A percentile compares a stretch with the other conserved stretches of the same genome.
Conservation (phyloP, 306 rosid genomes). For the Lotus japonicus region DNA sequence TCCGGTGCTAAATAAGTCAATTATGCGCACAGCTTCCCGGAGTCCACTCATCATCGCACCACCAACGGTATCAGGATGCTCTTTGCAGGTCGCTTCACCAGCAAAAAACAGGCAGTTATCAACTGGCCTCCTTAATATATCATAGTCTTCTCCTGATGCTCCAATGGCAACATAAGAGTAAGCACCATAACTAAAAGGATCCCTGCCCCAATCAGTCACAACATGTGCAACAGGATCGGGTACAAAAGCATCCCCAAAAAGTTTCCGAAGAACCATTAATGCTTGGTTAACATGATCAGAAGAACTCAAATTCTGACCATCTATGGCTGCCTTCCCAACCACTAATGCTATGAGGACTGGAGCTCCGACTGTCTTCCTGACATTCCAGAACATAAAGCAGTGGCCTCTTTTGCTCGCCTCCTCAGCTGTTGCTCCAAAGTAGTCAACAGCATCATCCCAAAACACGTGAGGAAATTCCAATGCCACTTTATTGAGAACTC, state of each 20-base stretch:
- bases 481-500: slow-evolving; percentile 88
- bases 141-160: slow-evolving; percentile 98
- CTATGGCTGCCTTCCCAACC: slow-evolving; percentile 97
- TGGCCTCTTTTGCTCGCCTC: slow-evolving; percentile 81
- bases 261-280: slow-evolving; percentile 79
- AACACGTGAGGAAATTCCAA: slow-evolving; percentile 89
- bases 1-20: slow-evolving; percentile 71
- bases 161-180: slow-evolving; percentile 95
- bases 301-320: slow-evolving; percentile 63
- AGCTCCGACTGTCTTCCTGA: slow-evolving; percentile 95
- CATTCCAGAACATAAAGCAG: slow-evolving; percentile 99
- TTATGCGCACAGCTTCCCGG: slow-evolving; percentile 92
- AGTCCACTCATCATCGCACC: slow-evolving; percentile 99
- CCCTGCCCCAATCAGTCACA: slow-evolving; percentile 99
- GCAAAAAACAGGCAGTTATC: slow-evolving; percentile 93
- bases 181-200: slow-evolving; percentile 95
- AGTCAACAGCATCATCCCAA: slow-evolving; percentile 98
- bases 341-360: slow-evolving; percentile 95
- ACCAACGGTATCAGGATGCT: slow-evolving; percentile 99
- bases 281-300: slow-evolving; percentile 85
- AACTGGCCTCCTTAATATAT: slow-evolving; percentile 83
- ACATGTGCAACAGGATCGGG: slow-evolving; percentile 89
- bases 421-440: slow-evolving; percentile 98
- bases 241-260: slow-evolving; percentile 82
- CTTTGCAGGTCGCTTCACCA: slow-evolving; percentile 99